Evolutionary conservation across 768 basidiomycete genomes (phyloP), one percentile per base, ranked within the genome.

Genomic region (Mycena alexandri): DNA sequence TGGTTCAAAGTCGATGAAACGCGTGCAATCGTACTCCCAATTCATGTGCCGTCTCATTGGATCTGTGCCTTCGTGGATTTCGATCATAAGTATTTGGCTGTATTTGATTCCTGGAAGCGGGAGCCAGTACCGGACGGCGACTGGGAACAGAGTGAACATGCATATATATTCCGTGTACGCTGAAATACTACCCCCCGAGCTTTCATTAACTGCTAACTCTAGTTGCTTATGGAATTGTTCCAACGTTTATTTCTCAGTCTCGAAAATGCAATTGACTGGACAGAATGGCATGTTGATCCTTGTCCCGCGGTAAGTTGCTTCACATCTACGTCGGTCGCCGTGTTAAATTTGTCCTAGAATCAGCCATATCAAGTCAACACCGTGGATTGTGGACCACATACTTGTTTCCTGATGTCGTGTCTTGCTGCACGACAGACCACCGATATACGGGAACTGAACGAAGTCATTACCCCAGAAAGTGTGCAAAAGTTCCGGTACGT

Each of bases 1-100:
- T 61, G 59, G 59, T 61, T 61, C 48, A 61, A 29, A 5, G 16
- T 34, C 22, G 5, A 61, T 9, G 59, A 61, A 41, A 61, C 59
- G 17, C 59, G 59, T 0, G 34, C 34, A 2, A 50, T 60, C 10
- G 36, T 59, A 16, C 29, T 59, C 9, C 44, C 44, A 3, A 59
- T 59, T 12, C 46, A 59, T 48, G n/a, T 59, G 0, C 44, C 57
- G 16, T 0, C 14, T 5, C 57, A 59, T 59, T 59, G 57, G 57
- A 48, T 59, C 12, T 59, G 57, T 33, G 25, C 44, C n/a, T 59
- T 59, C 21, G 34, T 59, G 48, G 48, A 51, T 51, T 58, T 55
- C 13, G 54, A 55, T 16, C 22, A 24, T 2, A 13, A 41, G 1
- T 55, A 55, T 25, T 9, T 55, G 3, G 22, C 54, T 1, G 41